Base-by-base conservation (phyloP, 1,284 basidiomycete species). In the Phenoliferia sp. region DNA sequence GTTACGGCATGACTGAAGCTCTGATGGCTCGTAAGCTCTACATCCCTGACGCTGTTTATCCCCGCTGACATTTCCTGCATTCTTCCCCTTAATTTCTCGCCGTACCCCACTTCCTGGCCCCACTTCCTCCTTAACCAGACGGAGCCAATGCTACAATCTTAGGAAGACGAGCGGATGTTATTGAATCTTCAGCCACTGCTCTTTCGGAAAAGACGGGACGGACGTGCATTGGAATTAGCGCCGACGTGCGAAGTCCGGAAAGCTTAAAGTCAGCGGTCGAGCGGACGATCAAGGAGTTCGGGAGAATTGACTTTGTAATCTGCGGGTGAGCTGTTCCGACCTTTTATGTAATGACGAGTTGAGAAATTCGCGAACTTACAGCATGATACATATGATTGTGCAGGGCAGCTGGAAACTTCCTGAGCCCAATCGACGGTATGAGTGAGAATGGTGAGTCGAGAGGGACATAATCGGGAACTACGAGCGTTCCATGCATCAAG, bases 241-340 rank as follows among this genome's bases (percentile, higher is more conserved):
- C 86, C 0, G 95, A 98, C 76, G 95, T 98, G 17, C 84, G 94
- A 59, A 83, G 90, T 56, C 86, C 89, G 0, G 84, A 87, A 44
- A 83, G 87, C 48, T 79, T 61, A n/a, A 83, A 86, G 71, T 84
- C 84, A 10, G 94, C 94, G 3, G 94, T 92, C 26, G 81, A 85
- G 50, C 84, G 86, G 77, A 86, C 90, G 0, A 84, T 94, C 31
- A 85, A 87, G 68, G 83, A 83, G 72, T 95, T 90, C 78, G 94
- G 94, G 1, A 83, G 84, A 69, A 93, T 99, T 73, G 94, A 99
- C 81, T 95, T 91, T 79, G 94, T 97, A 64, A 91, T 97, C 65
- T 93, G 69, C 59, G 44, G 67, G 94, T 39, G n/a, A 44, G 48
- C 57, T 7, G 12, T 3, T 16, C 17, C 2, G 1, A 55, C 17